phyloP scores from a whole-genome alignment of 139 green algal species.

The Chlamydomonas sp. region DNA sequence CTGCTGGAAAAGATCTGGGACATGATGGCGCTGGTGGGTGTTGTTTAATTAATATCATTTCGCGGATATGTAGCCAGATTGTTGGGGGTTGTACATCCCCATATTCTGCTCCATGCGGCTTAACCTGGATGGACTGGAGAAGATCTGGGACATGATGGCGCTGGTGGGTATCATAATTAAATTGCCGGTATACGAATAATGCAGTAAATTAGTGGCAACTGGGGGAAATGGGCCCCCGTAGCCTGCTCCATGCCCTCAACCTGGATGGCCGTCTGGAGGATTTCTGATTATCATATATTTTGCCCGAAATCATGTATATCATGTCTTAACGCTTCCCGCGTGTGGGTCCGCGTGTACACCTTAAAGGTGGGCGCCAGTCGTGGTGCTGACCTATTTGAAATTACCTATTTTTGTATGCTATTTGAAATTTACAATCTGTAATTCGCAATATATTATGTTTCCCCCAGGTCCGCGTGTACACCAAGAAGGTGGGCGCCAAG shows the following conservation, averaged over 20 bases:
- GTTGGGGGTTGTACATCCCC: constrained; percentile 70
- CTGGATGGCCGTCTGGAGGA: constrained; percentile 84
- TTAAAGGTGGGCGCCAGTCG: too few species aligned
- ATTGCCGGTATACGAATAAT: too few species aligned
- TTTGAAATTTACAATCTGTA: too few species aligned
- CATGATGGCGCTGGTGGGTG: constrained; percentile 91
- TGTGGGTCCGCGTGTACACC: too few species aligned
- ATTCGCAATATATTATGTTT: too few species aligned
- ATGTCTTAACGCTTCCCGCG: too few species aligned
- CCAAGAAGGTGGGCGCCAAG: constrained; percentile 93
- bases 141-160: constrained; percentile 98
- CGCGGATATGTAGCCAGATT: neutral
- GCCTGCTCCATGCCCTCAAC: constrained; percentile 91
- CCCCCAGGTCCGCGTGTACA: constrained; percentile 92
- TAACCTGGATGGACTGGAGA: constrained; percentile 91
- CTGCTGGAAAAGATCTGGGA: constrained; percentile 96
- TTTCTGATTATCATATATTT: constrained; percentile 74
- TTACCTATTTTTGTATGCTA: too few species aligned
- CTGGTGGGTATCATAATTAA: constrained; percentile 60
- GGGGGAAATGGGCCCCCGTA: constrained; percentile 77
- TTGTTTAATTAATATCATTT: neutral
- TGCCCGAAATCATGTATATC: too few species aligned
- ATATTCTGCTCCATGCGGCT: constrained; percentile 89
- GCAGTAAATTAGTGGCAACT: neutral
- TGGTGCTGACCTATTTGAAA: too few species aligned